phyloP scores from a whole-genome alignment of 306 rosid species.

The Citrullus mucosospermus region DNA sequence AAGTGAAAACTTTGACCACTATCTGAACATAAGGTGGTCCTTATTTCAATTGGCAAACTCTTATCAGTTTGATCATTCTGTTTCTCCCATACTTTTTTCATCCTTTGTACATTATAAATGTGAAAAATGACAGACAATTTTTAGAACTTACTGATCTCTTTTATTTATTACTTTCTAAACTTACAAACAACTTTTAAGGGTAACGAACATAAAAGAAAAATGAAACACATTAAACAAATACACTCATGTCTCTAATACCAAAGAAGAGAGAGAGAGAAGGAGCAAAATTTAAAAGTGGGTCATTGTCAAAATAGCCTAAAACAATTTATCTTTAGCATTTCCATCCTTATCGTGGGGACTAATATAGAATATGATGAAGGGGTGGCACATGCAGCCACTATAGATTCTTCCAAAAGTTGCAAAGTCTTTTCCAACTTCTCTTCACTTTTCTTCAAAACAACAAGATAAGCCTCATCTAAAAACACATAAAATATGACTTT shows the following conservation, averaged over 20 bases:
- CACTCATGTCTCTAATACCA: background rate
- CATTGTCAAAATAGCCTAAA: background rate
- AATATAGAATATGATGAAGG: background rate
- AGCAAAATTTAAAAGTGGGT: background rate
- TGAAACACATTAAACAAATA: background rate
- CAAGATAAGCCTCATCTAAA: conserved; percentile 2
- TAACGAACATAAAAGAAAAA: background rate
- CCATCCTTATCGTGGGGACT: background rate
- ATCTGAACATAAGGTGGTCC: no score
- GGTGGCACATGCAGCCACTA: background rate
- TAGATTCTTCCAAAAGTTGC: conserved; percentile 1
- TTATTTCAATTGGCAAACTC: background rate
- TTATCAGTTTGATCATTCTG: background rate
- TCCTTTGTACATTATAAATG: background rate
- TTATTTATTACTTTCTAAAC: background rate
- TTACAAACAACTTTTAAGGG: background rate
- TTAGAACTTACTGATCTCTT: background rate
- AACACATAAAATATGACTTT: background rate
- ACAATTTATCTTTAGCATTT: background rate
- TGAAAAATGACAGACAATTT: background rate
- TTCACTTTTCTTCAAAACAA: background rate
- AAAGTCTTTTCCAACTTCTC: conserved; percentile 2
- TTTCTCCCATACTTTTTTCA: background rate
- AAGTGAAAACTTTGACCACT: background rate
- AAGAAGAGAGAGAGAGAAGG: background rate